A percentile compares a stretch with the other conserved stretches of the same genome.
Evolutionary conservation across 352 stramenopile genomes (phyloP).

Genomic region (Plasmopara muralis): DNA sequence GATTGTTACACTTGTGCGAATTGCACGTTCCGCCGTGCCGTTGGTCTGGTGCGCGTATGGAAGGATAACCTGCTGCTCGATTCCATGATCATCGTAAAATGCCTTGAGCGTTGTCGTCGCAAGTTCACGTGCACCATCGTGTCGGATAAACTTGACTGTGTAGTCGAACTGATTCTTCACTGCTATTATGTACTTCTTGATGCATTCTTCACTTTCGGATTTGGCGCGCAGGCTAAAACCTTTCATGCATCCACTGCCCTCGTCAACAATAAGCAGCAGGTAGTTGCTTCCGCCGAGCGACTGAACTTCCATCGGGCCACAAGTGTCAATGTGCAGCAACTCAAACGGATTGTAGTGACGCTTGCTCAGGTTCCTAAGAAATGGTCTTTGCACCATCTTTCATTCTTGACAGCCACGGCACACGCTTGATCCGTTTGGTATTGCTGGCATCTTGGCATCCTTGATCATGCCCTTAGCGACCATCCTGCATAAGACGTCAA

Average conservation of each 20-base stretch:
- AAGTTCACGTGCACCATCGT: too few relatives aligned
- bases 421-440: background rate
- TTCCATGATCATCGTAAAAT: conserved; percentile 7
- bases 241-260: conserved; percentile 1
- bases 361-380: too few relatives aligned
- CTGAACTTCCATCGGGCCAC: background rate
- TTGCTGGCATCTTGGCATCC: background rate
- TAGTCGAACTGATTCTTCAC: too few relatives aligned
- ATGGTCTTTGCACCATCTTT: background rate
- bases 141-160: too few relatives aligned
- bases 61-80: conserved; percentile 11
- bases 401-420: background rate
- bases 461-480: background rate
- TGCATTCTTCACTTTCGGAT: background rate
- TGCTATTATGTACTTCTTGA: too few relatives aligned
- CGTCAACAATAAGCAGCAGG: background rate
- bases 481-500: background rate
- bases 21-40: conserved; percentile 8
- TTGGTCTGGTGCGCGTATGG: conserved; percentile 12
- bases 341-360: too few relatives aligned
- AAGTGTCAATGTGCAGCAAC: too few relatives aligned
- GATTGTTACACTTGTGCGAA: too few relatives aligned
- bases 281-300: background rate
- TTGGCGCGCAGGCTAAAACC: background rate
- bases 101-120: too few relatives aligned